Evolutionary conservation across 1,139 yeast genomes (phyloP), one percentile per base, ranked within the genome.

Genomic region (Hemisphaericaspora lyxosophila): DNA sequence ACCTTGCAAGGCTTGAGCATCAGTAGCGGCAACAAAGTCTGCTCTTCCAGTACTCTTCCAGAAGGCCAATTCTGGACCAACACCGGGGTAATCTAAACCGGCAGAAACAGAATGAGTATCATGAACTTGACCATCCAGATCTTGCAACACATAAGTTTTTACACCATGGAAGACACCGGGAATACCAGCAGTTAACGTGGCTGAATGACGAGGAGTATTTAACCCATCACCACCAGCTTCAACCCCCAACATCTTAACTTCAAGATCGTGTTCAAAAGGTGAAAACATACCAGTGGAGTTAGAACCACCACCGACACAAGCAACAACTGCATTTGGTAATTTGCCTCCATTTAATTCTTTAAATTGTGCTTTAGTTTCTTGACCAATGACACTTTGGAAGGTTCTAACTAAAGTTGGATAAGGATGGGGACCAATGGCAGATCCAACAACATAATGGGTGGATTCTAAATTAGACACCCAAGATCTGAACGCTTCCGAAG

Each of bases 151-250:
- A 53, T 83, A 92, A 3, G 98, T 92, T 65, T 78, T 85, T 34
- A 92, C 97, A 60, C 99, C 99, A 55, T 92, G 99, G 80, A 92
- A 84, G 45, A 92, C 98, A 70, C 99, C 99, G 9, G 95, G 95
- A 47, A 80, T 74, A 57, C 99, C 99, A 25, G 77, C 94, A 11
- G 95, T 80, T 53, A 92, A 75, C 22, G 98, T 89, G 18, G 98
- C 98, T 35, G 96, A 86, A 61, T 92, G 97, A 54, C 79, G 75
- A 16, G 73, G 78, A 15, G 97, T 85, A 54, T 87, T 88, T 35
- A 92, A 52, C 57, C 99, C 99, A 53, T 88, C 96, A 64, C 99
- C 99, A 60, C 96, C 99, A 36, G 99, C 99, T 70, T 94, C 99
- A 44, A 90, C 90, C 59, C 99, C 99, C 35, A 89, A 67, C 60